phyloP scores from a whole-genome alignment of 768 basidiomycete genomes.

The Sarcodon aspratus region DNA sequence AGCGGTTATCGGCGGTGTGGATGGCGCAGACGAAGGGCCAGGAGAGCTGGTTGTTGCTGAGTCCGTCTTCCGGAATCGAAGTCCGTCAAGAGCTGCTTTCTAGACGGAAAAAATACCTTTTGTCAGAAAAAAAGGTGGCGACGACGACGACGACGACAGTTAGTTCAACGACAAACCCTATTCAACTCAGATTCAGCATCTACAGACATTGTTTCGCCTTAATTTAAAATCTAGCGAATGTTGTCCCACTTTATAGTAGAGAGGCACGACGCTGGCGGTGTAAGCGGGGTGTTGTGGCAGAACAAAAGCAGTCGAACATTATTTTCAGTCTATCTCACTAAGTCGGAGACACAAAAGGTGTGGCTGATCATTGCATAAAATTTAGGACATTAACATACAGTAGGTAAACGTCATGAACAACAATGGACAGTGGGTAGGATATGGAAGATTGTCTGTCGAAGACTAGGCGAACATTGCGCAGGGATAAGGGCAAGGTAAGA shows the following conservation, averaged over 20 bases:
- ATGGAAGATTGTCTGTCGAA: too few relatives aligned
- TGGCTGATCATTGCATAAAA: constrained; percentile 13
- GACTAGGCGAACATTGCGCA: too few relatives aligned
- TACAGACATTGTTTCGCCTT: constrained; percentile 5
- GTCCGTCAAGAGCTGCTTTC: constrained; percentile 32
- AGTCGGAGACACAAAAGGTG: constrained; percentile 22
- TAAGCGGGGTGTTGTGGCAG: background rate
- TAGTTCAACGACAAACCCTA: constrained; percentile 10
- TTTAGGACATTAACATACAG: background rate
- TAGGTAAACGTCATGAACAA: background rate
- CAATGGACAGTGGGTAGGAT: too few relatives aligned
- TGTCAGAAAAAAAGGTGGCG: constrained; percentile 21
- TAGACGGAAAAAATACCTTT: constrained; percentile 16
- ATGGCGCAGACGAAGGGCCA: constrained; percentile 11
- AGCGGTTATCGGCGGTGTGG: constrained; percentile 7
- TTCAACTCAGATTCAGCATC: constrained; percentile 7
- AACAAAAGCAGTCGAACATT: background rate
- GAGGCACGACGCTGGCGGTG: background rate
- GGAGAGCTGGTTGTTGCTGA: constrained; percentile 15
- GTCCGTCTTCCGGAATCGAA: constrained; percentile 35
- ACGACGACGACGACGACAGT: constrained; percentile 20
- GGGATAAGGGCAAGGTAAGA: too few relatives aligned
- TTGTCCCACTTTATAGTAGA: too few relatives aligned
- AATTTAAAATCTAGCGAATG: too few relatives aligned
- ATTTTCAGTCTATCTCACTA: constrained; percentile 7